Base-by-base conservation (phyloP, 1,139 yeast genomes). In the Hansenula sp. region DNA sequence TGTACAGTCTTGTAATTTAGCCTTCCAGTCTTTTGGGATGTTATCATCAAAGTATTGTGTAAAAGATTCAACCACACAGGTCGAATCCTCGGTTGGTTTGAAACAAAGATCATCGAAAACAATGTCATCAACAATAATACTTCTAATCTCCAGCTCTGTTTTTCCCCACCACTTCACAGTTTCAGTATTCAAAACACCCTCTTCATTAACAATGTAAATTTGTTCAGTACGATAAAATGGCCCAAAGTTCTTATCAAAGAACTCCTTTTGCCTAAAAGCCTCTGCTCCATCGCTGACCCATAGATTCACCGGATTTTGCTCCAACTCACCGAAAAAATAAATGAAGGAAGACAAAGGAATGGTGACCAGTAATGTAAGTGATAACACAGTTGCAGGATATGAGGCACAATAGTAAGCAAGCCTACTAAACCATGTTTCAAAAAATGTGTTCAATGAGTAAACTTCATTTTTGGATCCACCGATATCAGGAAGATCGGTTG, bases 141-240 rank as follows among this genome's bases (percentile, higher is more conserved):
- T 40, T 34, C 58, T 59, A 1, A 91, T 73, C 48, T 82, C 75
- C 6, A 60, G 50, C 60, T 93, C 98, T 31, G 81, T 79, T 21
- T 74, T 79, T 59, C 86, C 84, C 96, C 97, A 90, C 98, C 98
- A 93, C 50, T 79, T 59, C 25, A 91, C 62, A 2, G 80, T 79
- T 1, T 79, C 82, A 41, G 69, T 69, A 33, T 78, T 68, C 36
- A 91, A 54, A 42, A 68, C 85, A 47, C 78, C 78, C 5, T 82
- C 84, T 15, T 79, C 81, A 50, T 84, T 84, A 28, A 88, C 84
- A 10, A 93, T 67, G 51, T 87, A 87, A 1, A 88, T 68, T 64
- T 93, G 98, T 57, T 90, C 93, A 5, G 90, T 77, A 55, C 98
- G 74, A 66, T 84, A 93, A 71, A 94, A 93, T 36, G 95, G 96